These are phyloP conservation scores for Neospora caninum DNA, from an alignment of 169 alveolate genomes.

Conservation along the genomic window DNA sequence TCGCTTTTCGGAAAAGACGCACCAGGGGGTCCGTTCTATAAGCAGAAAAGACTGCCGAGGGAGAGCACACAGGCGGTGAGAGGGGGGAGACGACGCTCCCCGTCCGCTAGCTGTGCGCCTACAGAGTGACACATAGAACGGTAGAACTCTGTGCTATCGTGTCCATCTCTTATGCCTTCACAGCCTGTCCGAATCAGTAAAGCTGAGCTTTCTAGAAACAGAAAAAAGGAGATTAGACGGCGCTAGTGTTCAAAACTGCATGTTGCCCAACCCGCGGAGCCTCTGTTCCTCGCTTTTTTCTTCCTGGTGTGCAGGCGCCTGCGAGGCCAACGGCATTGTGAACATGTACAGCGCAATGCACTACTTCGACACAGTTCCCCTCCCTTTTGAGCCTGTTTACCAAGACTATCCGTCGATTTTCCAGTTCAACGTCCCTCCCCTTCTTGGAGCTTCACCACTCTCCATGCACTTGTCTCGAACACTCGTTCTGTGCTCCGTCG, in stretches of 20 bases:
- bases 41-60: background rate
- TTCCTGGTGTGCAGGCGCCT: constrained; percentile 46
- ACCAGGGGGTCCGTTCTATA: background rate
- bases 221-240: too few relatives aligned
- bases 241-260: too few relatives aligned
- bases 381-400: constrained; percentile 44
- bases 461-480: too few relatives aligned
- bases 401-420: background rate
- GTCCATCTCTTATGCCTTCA: too few relatives aligned
- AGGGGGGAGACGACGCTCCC: background rate
- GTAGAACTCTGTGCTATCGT: too few relatives aligned
- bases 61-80: background rate
- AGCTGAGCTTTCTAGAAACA: too few relatives aligned
- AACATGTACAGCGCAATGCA: constrained; percentile 61
- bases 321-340: constrained; percentile 59
- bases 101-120: too few relatives aligned
- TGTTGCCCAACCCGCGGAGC: too few relatives aligned
- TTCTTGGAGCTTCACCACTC: background rate
- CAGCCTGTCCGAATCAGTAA: too few relatives aligned
- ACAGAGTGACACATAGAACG: too few relatives aligned
- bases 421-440: background rate
- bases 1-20: background rate
- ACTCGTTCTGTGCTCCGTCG: too few relatives aligned
- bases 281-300: background rate
- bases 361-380: constrained; percentile 52